These are phyloP conservation scores for Melocanna baccifera DNA, from an alignment of 176 grass and related monocot species.

Conservation along the genomic window DNA sequence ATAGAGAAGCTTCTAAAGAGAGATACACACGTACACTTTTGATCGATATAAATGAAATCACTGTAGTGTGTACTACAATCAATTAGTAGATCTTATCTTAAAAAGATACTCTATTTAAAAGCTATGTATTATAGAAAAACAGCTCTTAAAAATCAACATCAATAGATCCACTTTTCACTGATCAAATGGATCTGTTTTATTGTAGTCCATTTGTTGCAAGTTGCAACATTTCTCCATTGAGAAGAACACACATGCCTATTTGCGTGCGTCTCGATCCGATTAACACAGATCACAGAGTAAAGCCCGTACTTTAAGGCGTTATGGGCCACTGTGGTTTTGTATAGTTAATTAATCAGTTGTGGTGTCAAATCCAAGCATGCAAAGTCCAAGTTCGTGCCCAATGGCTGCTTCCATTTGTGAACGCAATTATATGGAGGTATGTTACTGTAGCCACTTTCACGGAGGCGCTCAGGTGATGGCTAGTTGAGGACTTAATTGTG, in stretches of 20 bases:
- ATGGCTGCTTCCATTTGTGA: neutral
- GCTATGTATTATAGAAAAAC: no score
- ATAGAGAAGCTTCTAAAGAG: no score
- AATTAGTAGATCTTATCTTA: no score
- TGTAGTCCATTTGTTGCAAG: neutral
- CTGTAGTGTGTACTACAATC: no score
- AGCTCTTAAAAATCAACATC: no score
- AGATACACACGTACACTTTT: no score
- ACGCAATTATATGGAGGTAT: conserved; percentile 28
- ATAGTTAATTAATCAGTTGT: neutral
- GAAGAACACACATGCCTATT: neutral
- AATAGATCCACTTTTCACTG: neutral
- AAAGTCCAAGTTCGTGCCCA: conserved; percentile 20
- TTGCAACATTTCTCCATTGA: neutral
- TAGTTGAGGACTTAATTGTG: neutral
- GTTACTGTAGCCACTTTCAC: neutral
- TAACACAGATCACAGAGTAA: neutral
- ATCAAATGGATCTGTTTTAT: neutral
- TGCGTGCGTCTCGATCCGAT: neutral
- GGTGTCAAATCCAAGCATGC: neutral
- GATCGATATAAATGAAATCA: no score
- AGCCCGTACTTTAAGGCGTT: neutral
- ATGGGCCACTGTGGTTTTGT: neutral
- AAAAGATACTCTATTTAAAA: no score
- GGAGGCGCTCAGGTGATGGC: neutral